Base-by-base conservation (phyloP, 805 yeast species). In the Zygosaccharomyces gambellarensis region DNA sequence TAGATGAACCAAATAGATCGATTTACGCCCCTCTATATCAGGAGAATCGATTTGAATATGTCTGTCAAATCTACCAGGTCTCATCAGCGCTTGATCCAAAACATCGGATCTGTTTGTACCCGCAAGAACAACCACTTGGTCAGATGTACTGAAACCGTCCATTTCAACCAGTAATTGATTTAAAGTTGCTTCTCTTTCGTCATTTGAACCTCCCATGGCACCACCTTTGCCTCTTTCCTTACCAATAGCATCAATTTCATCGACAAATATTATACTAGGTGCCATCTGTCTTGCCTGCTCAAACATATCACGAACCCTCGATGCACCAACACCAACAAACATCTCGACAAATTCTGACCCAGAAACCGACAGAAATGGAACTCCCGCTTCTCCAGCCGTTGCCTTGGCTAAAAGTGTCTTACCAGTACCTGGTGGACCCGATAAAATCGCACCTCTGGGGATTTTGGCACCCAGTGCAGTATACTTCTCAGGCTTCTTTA, bases 361-460 rank as follows among this genome's bases (percentile, higher is more conserved):
- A 1, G 95, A 85, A 5, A 90, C 96, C 21, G 94, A 83, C 56
- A 82, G 82, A 67, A 90, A 90, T 23, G 97, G 96, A 45, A 90
- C 97, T 45, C 88, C 94, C 1, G 97, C 96, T 67, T 90, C 97
- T 59, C 97, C 97, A 2, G 97, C 97, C 23, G 97, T 90, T 10
- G 97, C 97, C 67, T 87, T 89, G 22, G 97, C 97, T 49, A 90
- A 71, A 54, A 90, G 71, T 0, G 97, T 90, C 69, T 90, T 90
- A 80, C 97, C 97, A 2, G 97, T 90, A 74, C 97, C 97, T 39
- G 97, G 97, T 14, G 96, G 95, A 57, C 97, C 97, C 10, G 95
- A 85, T 45, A 90, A 71, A 56, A 90, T 87, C 5, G 97, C 97
- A 65, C 97, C 97, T 67, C 97, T 78, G 47, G 97, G 97, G 54